Evolutionary conservation across 805 yeast genomes (phyloP).

Genomic region (Myxozyma mucilagina): DNA sequence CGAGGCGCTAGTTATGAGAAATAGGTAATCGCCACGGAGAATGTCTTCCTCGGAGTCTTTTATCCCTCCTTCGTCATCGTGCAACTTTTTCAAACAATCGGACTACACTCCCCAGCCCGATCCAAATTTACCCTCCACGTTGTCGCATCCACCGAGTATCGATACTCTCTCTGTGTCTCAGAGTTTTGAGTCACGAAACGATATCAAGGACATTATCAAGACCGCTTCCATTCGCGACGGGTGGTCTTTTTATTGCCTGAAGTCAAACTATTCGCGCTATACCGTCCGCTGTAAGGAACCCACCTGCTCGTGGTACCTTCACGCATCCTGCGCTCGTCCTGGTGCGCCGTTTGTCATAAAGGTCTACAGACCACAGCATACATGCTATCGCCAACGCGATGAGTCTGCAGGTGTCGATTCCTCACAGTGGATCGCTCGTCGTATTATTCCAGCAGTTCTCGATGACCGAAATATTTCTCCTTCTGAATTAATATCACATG

Average conservation of each 20-base stretch:
- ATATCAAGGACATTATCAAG: conserved; percentile 20
- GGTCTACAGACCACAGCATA: conserved; percentile 16
- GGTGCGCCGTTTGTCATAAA: conserved; percentile 13
- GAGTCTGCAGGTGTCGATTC: conserved; percentile 15
- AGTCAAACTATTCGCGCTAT: conserved; percentile 22
- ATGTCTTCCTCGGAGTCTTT: neutral
- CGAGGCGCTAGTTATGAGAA: no score
- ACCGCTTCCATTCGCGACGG: conserved; percentile 20
- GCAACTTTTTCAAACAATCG: neutral
- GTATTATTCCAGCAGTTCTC: conserved; percentile 6
- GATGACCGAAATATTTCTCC: conserved; percentile 16
- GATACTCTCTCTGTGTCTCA: conserved; percentile 10
- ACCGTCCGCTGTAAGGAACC: conserved; percentile 26
- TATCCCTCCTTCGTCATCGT: neutral
- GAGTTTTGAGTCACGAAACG: conserved; percentile 17
- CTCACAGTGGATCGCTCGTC: conserved; percentile 23
- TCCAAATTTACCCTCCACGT: neutral
- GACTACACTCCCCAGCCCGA: neutral
- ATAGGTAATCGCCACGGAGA: neutral
- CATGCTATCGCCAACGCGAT: conserved; percentile 8
- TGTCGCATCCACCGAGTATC: conserved; percentile 1
- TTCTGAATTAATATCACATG: conserved; percentile 4
- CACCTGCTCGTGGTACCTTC: conserved; percentile 25
- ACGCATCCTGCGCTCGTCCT: conserved; percentile 16
- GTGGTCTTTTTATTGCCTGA: conserved; percentile 25